Base-by-base conservation (phyloP, 1,284 basidiomycete genomes). In the Tilletia setariae region DNA sequence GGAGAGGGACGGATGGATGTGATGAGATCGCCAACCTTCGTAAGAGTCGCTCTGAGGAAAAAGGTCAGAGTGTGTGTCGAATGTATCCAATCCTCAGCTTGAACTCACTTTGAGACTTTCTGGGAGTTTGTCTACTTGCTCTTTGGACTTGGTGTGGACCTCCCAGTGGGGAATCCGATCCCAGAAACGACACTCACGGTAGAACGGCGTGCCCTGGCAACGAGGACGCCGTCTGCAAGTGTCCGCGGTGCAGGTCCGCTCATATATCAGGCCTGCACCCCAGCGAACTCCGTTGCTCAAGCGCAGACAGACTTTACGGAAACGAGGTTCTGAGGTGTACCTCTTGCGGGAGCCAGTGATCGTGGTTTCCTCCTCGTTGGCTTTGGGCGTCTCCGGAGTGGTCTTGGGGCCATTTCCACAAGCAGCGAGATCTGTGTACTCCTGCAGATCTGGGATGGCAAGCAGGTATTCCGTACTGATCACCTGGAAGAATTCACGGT, bases 1-100 rank as follows among this genome's bases (percentile, higher is more conserved):
- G 0, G 94, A 97, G 61, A 95, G 86, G 0, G 93, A 94, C 67
- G 96, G 87, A 84, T 98, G 95, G 69, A 97, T 89, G 82, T 93
- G 96, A 83, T 98, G 90, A 8, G 94, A 96, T 42, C 95, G 89
- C 84, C 97, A 98, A 1, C 88, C 91, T 69, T 88, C 88, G 83
- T 89, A 97, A 0, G 94, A 94, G 84, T 98, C 94, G 46, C 56
- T 65, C 62, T 65, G 30, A 44, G 25, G 11, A 7, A n/a, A 21
- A 16, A 3, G 13, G 6, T 47, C 8, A 47, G 53, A 15, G 25
- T n/a, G 19, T 23, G 7, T 2, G 30, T 11, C 7, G 49, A 68
- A 2, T 15, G 23, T 32, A 19, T 53, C 8, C 65, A 19, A 0
- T n/a, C 28, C 1, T 7, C 8, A 11, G 77, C 86, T 76, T 43